Evolutionary conservation across 441 rosid genomes (phyloP), one percentile per base, ranked within the genome.

Genomic region (Croton setiger): DNA sequence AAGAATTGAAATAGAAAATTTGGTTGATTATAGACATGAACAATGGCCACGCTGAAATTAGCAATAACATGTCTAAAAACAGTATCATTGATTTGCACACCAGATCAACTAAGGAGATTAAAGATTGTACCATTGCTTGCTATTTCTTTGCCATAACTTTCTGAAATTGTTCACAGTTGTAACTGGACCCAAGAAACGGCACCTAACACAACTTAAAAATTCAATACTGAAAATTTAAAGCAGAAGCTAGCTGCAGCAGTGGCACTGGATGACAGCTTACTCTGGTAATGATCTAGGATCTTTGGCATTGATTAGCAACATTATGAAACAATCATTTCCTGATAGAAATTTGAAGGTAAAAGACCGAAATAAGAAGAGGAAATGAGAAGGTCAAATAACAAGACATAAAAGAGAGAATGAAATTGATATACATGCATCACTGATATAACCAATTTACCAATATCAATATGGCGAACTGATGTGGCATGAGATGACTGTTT

Each of bases 271-370:
- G 58, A 60, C 67, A 74, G 73, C 85, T 78, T 85, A 92, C 96
- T 87, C 92, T 51, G 93, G 93, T 63, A 88, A 36, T 64, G 85
- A 76, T 65, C 75, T 85, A 64, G 93, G 96, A 81, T 86, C 84
- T 60, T 70, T 58, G 55, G 61, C 60, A 76, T 78, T 49, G 66
- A 89, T 59, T 47, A 64, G 79, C 67, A 84, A 72, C 75, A 78
- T 49, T 62, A 92, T 67, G 72, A 70, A 66, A 80, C 94, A 87
- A 68, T 73, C 83, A 49, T 83, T 84, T 61, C 94, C 94, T 89
- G 84, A 27, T 41, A 48, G 71, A 51, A 74, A 21, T 71, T 27
- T 15, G 17, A 64, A 68, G 14, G 41, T 56, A 48, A 44, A 0
- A n/a, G 12, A 33, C 8, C 6, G 21, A 4, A 8, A 21, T 41